A percentile compares a stretch with the other conserved stretches of the same genome.
Conservation (phyloP, 2,329 filamentous ascomycete species). For the Remersonia thermophila region DNA sequence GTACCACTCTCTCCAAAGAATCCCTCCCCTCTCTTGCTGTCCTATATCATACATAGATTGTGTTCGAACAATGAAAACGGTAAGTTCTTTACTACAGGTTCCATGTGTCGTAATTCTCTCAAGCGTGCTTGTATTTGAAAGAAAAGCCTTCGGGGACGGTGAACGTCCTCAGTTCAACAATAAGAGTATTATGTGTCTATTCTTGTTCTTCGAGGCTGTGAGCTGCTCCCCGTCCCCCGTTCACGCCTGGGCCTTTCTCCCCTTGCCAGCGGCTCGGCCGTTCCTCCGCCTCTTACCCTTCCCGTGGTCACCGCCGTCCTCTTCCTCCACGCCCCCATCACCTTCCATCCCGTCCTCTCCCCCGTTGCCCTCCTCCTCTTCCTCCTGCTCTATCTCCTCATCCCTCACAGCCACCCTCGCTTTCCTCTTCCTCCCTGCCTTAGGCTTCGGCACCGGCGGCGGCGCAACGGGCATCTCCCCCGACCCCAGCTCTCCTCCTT, state of each 20-base stretch:
- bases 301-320: slow-evolving; percentile 4
- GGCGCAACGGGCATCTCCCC: slow-evolving; percentile 14
- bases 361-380: slow-evolving; percentile 8
- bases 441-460: slow-evolving; percentile 12
- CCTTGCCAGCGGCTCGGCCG: slow-evolving; percentile 11
- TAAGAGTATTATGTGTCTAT: no score
- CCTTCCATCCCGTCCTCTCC: slow-evolving; percentile 1
- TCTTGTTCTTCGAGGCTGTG: no score
- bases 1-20: no score
- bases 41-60: no score
- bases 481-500: slow-evolving; percentile 1
- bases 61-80: no score
- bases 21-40: no score
- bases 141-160: no score
- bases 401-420: slow-evolving; percentile 12
- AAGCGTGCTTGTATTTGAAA: no score
- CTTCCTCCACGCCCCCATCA: slow-evolving; percentile 3
- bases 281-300: slow-evolving; percentile 6
- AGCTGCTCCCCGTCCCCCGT: no score
- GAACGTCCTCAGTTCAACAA: no score
- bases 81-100: no score
- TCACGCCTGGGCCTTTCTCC: slow-evolving; percentile 19
- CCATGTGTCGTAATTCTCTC: no score
- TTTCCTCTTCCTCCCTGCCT: slow-evolving; percentile 23
- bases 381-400: slow-evolving; percentile 14